Percentiles rank a stretch among this genome's conserved stretches.
Conservation (phyloP, 1,284 basidiomycete genomes). For the Irpex sp. region DNA sequence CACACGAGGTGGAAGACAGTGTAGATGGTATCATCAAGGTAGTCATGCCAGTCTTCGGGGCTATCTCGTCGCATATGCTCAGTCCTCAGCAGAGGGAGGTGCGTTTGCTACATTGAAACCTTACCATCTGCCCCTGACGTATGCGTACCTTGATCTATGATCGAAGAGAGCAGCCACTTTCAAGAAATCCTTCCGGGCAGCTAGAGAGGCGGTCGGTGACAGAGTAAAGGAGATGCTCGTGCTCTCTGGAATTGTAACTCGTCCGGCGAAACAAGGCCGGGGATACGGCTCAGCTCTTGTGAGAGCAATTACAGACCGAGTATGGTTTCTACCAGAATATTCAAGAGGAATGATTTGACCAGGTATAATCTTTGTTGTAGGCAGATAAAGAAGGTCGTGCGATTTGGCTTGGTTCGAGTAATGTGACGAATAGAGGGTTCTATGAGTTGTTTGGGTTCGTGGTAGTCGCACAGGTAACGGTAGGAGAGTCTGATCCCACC, state of each 20-base stretch:
- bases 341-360: neutral
- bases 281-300: conserved; percentile 3
- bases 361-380: neutral
- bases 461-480: neutral
- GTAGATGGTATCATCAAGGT: too few relatives aligned
- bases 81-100: too few relatives aligned
- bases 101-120: too few relatives aligned
- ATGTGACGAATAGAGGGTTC: conserved; percentile 7
- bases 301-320: neutral
- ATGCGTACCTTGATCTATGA: too few relatives aligned
- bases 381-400: conserved; percentile 4
- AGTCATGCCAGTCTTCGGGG: too few relatives aligned
- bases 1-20: too few relatives aligned
- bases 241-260: neutral
- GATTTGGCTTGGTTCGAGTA: conserved; percentile 9
- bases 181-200: neutral
- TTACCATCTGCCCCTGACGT: too few relatives aligned
- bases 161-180: too few relatives aligned
- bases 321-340: neutral
- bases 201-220: neutral
- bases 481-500: conserved; percentile 10
- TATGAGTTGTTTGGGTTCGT: conserved; percentile 9
- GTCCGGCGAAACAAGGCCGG: neutral
- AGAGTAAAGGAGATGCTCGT: neutral
- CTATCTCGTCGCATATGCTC: too few relatives aligned